These are phyloP conservation scores for Alternaria brassicae DNA, from an alignment of 2,329 filamentous ascomycete species.

Conservation along the genomic window DNA sequence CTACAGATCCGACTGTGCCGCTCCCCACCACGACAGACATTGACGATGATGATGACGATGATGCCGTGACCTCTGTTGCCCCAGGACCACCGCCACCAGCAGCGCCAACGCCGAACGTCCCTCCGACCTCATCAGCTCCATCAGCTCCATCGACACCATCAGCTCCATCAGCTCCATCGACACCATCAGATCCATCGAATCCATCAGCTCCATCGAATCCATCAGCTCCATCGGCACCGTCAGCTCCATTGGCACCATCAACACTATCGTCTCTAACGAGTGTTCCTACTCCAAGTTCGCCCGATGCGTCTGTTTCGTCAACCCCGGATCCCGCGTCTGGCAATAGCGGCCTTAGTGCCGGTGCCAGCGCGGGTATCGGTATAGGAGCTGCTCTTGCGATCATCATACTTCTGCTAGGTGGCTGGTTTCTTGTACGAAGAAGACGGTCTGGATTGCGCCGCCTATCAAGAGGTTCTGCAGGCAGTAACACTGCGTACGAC, in stretches of 20 bases:
- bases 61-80: conserved; percentile 10
- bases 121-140: neutral
- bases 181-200: neutral
- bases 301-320: conserved; percentile 1
- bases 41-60: conserved; percentile 23
- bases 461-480: neutral
- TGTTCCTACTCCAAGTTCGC: conserved; percentile 6
- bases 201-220: neutral
- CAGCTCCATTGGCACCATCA: neutral
- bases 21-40: conserved; percentile 15
- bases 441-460: conserved; percentile 4
- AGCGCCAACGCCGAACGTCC: neutral
- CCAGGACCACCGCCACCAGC: neutral
- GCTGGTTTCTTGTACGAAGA: conserved; percentile 22
- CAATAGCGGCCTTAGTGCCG: conserved; percentile 12
- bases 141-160: neutral
- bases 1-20: conserved; percentile 20
- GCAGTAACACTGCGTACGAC: conserved; percentile 16
- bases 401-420: conserved; percentile 17
- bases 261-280: neutral
- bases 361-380: conserved; percentile 26
- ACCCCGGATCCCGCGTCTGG: neutral
- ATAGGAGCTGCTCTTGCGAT: conserved; percentile 22
- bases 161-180: neutral
- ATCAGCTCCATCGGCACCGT: neutral